These are phyloP conservation scores for Paraurostyla sp. DNA, from an alignment of 73 alveolate genomes.

Conservation along the genomic window DNA sequence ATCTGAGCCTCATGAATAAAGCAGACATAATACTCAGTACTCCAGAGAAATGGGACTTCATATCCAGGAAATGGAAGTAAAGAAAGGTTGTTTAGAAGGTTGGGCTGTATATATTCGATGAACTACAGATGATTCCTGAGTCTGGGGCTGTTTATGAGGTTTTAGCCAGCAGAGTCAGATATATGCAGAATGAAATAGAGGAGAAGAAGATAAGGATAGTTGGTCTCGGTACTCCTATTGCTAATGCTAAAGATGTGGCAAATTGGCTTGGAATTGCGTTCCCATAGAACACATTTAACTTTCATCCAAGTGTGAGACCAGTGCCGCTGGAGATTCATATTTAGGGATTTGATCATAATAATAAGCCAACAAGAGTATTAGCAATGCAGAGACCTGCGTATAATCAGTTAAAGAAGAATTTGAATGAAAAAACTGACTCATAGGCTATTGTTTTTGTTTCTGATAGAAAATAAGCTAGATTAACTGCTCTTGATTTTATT, in stretches of 20 bases:
- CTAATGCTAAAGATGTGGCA: slow-evolving; percentile 93
- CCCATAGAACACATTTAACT: slow-evolving; percentile 84
- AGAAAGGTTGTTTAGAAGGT: slow-evolving; percentile 60
- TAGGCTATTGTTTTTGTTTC: slow-evolving; percentile 79
- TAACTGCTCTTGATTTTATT: slow-evolving; percentile 76
- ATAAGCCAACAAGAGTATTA: slow-evolving; percentile 83
- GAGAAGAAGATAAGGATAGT: slow-evolving; percentile 81
- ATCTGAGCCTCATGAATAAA: not conserved
- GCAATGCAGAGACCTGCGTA: slow-evolving; percentile 88
- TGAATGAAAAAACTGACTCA: slow-evolving; percentile 55
- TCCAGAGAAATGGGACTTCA: slow-evolving; percentile 91
- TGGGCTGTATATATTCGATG: slow-evolving; percentile 88
- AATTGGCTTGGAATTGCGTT: slow-evolving; percentile 82
- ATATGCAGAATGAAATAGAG: slow-evolving; percentile 75
- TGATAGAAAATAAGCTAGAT: slow-evolving; percentile 80
- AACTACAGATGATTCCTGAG: slow-evolving; percentile 86
- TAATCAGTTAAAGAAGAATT: slow-evolving; percentile 69
- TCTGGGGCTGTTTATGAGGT: slow-evolving; percentile 83
- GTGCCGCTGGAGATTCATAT: slow-evolving; percentile 85
- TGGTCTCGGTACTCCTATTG: slow-evolving; percentile 89
- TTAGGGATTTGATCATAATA: slow-evolving; percentile 84
- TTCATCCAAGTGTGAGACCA: slow-evolving; percentile 87
- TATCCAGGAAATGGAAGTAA: slow-evolving; percentile 87
- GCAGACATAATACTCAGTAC: slow-evolving; percentile 79
- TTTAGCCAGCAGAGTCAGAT: slow-evolving; percentile 90